Conservation (phyloP, 2,329 filamentous ascomycete genomes). For the Botryotinia calthae region DNA sequence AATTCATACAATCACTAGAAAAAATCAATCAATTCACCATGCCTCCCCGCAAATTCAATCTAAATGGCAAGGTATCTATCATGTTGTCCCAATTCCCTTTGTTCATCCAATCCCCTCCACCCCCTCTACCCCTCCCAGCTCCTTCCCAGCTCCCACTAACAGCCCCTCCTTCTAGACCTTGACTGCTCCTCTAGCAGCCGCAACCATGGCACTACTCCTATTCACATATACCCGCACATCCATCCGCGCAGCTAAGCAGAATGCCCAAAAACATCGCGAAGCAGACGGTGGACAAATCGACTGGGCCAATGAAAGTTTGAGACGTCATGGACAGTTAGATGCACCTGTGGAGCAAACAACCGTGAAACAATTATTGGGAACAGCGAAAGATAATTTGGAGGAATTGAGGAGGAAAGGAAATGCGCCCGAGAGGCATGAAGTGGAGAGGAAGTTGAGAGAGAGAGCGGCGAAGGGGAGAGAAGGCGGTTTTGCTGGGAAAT, state of each 20-base stretch:
- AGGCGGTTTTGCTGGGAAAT: not conserved
- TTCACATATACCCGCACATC: constrained; percentile 61
- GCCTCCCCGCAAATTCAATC: constrained; percentile 34
- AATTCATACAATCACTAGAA: not conserved
- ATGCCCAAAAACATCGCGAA: constrained; percentile 58
- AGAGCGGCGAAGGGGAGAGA: constrained; percentile 28
- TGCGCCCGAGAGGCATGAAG: constrained; percentile 23
- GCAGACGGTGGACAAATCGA: constrained; percentile 55
- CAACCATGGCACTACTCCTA: constrained; percentile 53
- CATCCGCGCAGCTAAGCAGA: constrained; percentile 64
- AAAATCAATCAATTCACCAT: not conserved
- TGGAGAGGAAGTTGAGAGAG: constrained; percentile 30
- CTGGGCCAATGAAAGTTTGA: constrained; percentile 53
- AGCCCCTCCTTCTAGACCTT: constrained; percentile 34
- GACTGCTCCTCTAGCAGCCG: constrained; percentile 51
- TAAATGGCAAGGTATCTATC: constrained; percentile 32
- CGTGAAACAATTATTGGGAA: constrained; percentile 36
- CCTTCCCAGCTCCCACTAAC: not conserved
- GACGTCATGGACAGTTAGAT: constrained; percentile 51
- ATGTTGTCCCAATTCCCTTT: not conserved
- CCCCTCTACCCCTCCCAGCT: not conserved
- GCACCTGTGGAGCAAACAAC: constrained; percentile 39
- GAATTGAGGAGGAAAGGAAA: constrained; percentile 21
- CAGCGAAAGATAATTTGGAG: constrained; percentile 26
- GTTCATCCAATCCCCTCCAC: not conserved